These are phyloP conservation scores for Acidiella bohemica DNA, from an alignment of 495 filamentous ascomycete genomes.

Conservation along the genomic window DNA sequence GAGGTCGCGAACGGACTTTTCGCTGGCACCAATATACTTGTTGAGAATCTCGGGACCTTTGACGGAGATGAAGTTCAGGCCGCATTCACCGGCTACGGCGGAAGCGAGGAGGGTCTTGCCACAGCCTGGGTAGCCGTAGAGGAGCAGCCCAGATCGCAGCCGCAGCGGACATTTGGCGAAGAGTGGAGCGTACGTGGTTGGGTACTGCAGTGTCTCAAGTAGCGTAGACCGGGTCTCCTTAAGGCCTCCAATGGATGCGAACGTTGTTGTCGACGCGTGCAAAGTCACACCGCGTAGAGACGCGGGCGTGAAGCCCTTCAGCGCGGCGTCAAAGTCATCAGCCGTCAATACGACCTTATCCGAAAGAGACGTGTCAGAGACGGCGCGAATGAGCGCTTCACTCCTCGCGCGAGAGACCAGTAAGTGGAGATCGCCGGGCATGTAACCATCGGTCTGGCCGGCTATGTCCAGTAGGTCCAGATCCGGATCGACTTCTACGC, in stretches of 20 bases:
- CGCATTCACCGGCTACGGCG: slow-evolving; percentile 90
- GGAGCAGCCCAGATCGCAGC: slow-evolving; percentile 74
- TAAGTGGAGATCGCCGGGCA: slow-evolving; percentile 84
- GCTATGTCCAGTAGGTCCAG: slow-evolving; percentile 88
- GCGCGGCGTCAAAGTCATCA: slow-evolving; percentile 65
- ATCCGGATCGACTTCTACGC: slow-evolving; percentile 53
- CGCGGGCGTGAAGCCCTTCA: slow-evolving; percentile 86
- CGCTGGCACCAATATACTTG: slow-evolving; percentile 93
- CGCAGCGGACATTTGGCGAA: slow-evolving; percentile 91
- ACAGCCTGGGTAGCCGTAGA: slow-evolving; percentile 92
- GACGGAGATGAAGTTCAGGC: slow-evolving; percentile 93
- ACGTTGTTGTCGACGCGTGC: slow-evolving; percentile 76
- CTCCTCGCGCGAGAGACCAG: slow-evolving; percentile 77
- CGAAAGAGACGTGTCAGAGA: slow-evolving; percentile 29
- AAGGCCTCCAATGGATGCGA: slow-evolving; percentile 80
- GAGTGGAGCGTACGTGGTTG: slow-evolving; percentile 94
- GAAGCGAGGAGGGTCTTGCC: slow-evolving; percentile 90
- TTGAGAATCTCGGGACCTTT: slow-evolving; percentile 97
- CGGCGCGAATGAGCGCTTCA: slow-evolving; percentile 74
- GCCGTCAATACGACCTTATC: slow-evolving; percentile 39
- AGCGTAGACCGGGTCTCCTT: slow-evolving; percentile 71
- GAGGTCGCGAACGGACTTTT: slow-evolving; percentile 86
- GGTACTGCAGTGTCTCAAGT: slow-evolving; percentile 89
- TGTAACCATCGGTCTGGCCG: slow-evolving; percentile 88
- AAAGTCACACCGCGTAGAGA: slow-evolving; percentile 88